These are phyloP conservation scores for Trapa incisa DNA, from an alignment of 345 rosid genomes.

Conservation along the genomic window DNA sequence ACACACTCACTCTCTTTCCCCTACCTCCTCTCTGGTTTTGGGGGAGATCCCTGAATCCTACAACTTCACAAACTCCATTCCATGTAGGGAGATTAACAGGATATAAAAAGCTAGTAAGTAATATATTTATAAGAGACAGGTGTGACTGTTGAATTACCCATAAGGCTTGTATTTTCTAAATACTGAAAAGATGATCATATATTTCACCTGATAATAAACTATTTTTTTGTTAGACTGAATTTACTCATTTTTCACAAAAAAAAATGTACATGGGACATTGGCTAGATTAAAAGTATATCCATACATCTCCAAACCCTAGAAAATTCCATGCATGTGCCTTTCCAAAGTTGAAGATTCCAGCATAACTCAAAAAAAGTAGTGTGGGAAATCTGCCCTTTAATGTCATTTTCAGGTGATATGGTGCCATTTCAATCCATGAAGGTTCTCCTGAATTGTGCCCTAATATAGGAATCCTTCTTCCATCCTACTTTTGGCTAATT, in stretches of 20 bases:
- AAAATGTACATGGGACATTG: no score
- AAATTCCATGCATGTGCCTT: no score
- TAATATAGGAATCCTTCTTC: no score
- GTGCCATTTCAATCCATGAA: conserved; percentile 1
- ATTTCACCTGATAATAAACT: no score
- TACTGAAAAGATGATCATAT: no score
- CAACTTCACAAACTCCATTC: background rate
- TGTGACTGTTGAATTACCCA: background rate
- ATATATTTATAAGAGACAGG: background rate
- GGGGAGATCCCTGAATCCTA: background rate
- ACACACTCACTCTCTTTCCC: background rate
- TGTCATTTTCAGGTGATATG: background rate
- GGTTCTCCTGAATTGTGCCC: no score
- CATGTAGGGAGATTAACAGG: background rate
- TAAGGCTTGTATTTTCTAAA: no score
- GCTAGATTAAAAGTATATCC: background rate
- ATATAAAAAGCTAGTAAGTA: background rate
- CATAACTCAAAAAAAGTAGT: background rate
- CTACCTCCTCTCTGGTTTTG: background rate
- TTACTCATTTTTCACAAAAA: no score
- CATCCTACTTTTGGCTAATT: no score
- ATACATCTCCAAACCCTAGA: background rate
- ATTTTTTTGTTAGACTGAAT: no score
- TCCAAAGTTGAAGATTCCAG: background rate
- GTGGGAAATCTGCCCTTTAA: background rate